phyloP scores from a whole-genome alignment of 192 early-diverging fungal species.

The Entomortierella parvispora region DNA sequence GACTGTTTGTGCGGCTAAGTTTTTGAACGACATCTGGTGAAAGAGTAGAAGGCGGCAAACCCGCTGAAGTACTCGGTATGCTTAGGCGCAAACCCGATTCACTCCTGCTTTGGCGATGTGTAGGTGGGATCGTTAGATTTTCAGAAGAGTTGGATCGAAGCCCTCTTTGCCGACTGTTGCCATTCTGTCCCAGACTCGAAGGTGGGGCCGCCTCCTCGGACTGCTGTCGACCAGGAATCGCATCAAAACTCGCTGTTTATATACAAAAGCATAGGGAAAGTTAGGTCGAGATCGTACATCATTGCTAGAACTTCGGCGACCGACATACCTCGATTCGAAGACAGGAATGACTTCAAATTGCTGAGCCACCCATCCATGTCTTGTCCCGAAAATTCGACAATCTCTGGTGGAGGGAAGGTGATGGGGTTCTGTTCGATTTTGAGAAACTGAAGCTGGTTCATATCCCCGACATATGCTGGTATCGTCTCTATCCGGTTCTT shows the following conservation, averaged over 20 bases:
- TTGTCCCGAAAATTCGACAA: constrained; percentile 26
- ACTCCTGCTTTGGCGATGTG: constrained; percentile 32
- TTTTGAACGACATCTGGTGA: constrained; percentile 21
- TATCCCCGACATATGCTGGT: constrained; percentile 51
- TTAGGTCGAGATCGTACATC: no score
- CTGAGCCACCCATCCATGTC: constrained; percentile 43
- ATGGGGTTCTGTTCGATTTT: constrained; percentile 55
- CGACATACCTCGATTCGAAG: constrained; percentile 13
- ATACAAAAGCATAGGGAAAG: no score
- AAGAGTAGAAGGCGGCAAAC: neutral
- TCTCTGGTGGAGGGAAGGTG: constrained; percentile 38
- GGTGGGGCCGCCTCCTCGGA: no score
- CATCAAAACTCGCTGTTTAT: no score
- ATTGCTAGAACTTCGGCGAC: no score
- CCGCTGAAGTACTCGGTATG: constrained; percentile 6
- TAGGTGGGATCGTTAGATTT: constrained; percentile 14
- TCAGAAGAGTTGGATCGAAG: constrained; percentile 18
- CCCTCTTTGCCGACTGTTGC: neutral
- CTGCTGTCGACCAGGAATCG: no score
- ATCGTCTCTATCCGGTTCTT: constrained; percentile 48
- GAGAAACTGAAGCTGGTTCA: constrained; percentile 53
- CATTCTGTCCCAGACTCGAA: no score
- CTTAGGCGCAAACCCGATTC: constrained; percentile 34
- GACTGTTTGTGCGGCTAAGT: constrained; percentile 18
- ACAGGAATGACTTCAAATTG: constrained; percentile 23